These are phyloP conservation scores for Eimeria mitis DNA, from an alignment of 169 alveolate genomes.

Conservation along the genomic window DNA sequence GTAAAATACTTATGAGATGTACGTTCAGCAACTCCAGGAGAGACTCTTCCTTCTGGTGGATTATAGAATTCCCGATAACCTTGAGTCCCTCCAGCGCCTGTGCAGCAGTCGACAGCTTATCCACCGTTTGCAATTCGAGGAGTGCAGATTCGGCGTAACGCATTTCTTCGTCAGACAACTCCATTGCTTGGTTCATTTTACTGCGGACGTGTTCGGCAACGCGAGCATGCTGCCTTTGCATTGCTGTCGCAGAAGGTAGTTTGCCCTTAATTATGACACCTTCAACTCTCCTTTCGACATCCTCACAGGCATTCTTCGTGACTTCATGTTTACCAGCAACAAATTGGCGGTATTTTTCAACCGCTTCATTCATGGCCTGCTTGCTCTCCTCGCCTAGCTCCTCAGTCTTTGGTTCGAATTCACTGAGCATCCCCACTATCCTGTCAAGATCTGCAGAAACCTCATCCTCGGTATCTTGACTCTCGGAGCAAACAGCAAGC, in stretches of 20 bases:
- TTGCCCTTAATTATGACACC: not conserved
- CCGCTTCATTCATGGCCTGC: not conserved
- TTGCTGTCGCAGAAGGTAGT: not conserved
- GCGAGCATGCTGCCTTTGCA: not conserved
- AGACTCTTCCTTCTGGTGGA: slow-evolving; percentile 11
- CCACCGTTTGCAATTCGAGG: not conserved
- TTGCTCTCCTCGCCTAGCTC: not conserved
- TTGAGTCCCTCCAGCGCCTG: slow-evolving; percentile 7
- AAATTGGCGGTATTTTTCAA: not conserved
- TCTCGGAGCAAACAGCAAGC: not conserved
- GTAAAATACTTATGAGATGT: not conserved
- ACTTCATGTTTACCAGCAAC: slow-evolving; percentile 11
- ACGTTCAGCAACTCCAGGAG: not conserved
- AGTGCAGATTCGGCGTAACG: not conserved
- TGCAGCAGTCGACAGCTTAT: not conserved
- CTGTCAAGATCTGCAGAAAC: slow-evolving; percentile 1
- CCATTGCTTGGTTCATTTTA: not conserved
- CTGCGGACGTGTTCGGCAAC: not conserved
- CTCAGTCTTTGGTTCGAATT: slow-evolving; percentile 4
- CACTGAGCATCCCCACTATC: not conserved
- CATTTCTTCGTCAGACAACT: not conserved
- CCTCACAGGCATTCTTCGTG: not conserved
- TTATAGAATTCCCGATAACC: not conserved
- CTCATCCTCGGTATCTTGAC: not conserved
- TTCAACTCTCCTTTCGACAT: not conserved